Base-by-base conservation (phyloP, 129 eudicot genomes). In the Erigeron canadensis region DNA sequence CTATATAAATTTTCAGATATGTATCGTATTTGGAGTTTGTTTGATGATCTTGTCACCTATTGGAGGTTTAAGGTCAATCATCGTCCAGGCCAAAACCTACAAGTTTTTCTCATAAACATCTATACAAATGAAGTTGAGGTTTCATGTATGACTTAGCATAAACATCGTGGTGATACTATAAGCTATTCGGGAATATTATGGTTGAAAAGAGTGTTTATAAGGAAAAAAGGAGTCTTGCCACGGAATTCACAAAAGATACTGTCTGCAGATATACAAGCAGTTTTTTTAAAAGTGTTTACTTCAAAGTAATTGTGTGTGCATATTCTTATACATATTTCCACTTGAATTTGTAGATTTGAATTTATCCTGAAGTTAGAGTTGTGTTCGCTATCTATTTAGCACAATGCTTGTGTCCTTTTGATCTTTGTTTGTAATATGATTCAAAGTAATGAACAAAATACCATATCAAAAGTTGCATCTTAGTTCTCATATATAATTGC, bases 41-140 rank as follows among this genome's bases (percentile, higher is more conserved):
- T 73, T 91, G 81, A 91, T 84, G 90, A 18, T 91, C 43, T 42
- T 88, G 64, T 81, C 96, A 63, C 97, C 97, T 15, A 91, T 91
- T 15, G 97, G 96, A 50, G 97, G 86, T 7, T 78, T 88, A 76
- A 84, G 97, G 77, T 70, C 66, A 60, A 91, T 91, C 73, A 84
- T 91, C 16, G 51, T 88, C 8, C 80, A 86, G 70, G 93, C 97
- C 70, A 88, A 83, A 68, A 6, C 6, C 77, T 91, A 91, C 34
- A 1, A 80, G 47, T 91, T 91, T 84, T 91, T 80, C 86, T 81
- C 86, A 40, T 90, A 56, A 85, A 56, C 76, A 10, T 69, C 62
- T 50, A 11, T 8, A 3, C 63, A 44, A 15, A 6, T 23, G 9
- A 40, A 63, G 18, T 28, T 63, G 45, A 18, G 9, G 13, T 65